phyloP scores from a whole-genome alignment of 2,329 filamentous ascomycete species.

The Trematosphaeria pertusa region DNA sequence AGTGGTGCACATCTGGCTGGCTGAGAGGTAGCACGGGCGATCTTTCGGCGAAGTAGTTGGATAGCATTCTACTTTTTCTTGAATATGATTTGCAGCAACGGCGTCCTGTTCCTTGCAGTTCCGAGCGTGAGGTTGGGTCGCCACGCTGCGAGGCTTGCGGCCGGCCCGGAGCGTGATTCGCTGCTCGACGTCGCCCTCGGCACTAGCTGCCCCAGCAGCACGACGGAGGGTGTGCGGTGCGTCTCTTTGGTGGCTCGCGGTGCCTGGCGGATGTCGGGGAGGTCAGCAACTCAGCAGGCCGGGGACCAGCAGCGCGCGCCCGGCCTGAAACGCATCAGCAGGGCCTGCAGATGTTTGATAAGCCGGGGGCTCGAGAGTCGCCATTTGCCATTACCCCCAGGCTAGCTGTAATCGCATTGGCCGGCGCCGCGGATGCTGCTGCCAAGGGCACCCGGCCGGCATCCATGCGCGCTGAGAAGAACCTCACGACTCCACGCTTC shows the following conservation, averaged over 20 bases:
- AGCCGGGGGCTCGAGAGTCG: not conserved
- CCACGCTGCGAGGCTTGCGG: not conserved
- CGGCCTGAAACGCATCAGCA: not conserved
- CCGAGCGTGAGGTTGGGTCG: not conserved
- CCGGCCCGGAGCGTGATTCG: not conserved
- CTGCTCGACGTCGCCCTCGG: not conserved
- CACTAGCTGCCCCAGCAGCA: constrained; percentile 3
- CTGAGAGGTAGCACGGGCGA: not conserved
- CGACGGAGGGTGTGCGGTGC: constrained; percentile 1
- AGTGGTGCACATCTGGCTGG: not conserved
- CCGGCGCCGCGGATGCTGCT: too few species aligned
- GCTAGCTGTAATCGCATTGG: not conserved
- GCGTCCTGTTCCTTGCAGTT: constrained; percentile 16
- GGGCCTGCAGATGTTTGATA: not conserved
- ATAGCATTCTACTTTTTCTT: not conserved
- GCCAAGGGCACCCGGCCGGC: not conserved
- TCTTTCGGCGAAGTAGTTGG: not conserved
- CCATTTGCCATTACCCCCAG: not conserved
- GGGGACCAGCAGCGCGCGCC: not conserved
- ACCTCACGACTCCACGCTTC: not conserved
- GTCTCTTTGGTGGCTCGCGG: too few species aligned
- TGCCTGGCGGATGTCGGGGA: not conserved
- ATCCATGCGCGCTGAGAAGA: not conserved
- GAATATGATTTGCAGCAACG: constrained; percentile 13
- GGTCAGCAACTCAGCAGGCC: not conserved